phyloP scores from a whole-genome alignment of 1,139 yeast genomes.

The Nakaseomyces uthaithaninus region DNA sequence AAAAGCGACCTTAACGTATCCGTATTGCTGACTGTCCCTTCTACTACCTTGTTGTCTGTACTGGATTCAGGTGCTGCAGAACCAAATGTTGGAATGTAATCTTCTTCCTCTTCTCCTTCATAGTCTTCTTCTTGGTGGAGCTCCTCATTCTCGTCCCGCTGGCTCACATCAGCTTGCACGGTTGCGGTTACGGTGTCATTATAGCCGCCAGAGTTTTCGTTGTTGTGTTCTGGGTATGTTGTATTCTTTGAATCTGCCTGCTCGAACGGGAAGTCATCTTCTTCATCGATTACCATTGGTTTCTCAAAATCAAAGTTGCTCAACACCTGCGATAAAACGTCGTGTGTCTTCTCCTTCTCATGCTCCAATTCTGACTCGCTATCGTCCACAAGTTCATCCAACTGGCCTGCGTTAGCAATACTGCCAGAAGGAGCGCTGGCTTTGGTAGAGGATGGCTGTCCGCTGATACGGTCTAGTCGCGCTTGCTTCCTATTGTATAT shows the following conservation, averaged over 20 bases:
- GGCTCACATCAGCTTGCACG: slow-evolving; percentile 17
- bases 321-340: slow-evolving; percentile 47
- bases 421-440: neutral
- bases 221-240: too few species aligned
- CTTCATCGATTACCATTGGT: slow-evolving; percentile 48
- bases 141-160: slow-evolving; percentile 10
- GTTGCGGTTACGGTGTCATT: too few species aligned
- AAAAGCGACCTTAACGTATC: slow-evolving; percentile 59
- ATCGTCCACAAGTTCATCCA: slow-evolving; percentile 21
- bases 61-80: slow-evolving; percentile 8
- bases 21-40: slow-evolving; percentile 37
- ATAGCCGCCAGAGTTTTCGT: slow-evolving; percentile 26
- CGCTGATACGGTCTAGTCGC: slow-evolving; percentile 15
- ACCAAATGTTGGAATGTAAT: slow-evolving; percentile 48
- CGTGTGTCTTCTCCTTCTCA: slow-evolving; percentile 36
- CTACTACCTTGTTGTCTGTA: slow-evolving; percentile 11
- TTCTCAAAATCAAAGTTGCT: slow-evolving; percentile 51
- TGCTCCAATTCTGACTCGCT: slow-evolving; percentile 25
- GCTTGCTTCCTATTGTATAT: neutral
- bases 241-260: too few species aligned
- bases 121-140: slow-evolving; percentile 8
- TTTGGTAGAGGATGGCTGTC: slow-evolving; percentile 1
- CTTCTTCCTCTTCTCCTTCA: slow-evolving; percentile 31
- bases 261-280: slow-evolving; percentile 11
- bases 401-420: too few species aligned